phyloP scores from a whole-genome alignment of 768 basidiomycete genomes.

The Podaxis carcinomalis region DNA sequence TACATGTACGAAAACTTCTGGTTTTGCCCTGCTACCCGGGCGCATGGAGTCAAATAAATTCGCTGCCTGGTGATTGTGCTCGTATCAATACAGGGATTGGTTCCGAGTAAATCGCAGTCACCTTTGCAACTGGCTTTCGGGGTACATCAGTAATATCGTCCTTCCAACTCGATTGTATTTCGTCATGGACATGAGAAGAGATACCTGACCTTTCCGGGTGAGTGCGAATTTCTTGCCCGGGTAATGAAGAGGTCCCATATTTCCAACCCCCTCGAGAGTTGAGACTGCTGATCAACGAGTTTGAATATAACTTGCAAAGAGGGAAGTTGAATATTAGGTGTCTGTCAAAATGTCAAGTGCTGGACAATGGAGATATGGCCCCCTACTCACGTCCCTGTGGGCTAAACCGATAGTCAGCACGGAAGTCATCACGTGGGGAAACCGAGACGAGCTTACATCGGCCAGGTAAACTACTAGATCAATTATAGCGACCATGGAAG shows the following conservation, averaged over 20 bases:
- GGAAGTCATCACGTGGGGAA: background rate
- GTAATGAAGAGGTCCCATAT: background rate
- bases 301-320: conserved; percentile 37
- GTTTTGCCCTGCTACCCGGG: background rate
- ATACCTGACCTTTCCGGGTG: background rate
- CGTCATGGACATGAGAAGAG: background rate
- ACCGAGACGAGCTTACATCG: conserved; percentile 15
- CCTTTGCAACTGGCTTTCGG: background rate
- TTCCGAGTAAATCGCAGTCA: background rate
- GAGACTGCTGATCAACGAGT: conserved; percentile 35
- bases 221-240: background rate
- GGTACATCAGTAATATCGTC: background rate
- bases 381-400: conserved; percentile 2
- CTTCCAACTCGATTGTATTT: background rate
- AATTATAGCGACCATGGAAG: conserved; percentile 27
- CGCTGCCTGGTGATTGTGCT: background rate
- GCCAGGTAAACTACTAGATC: conserved; percentile 30
- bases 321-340: conserved; percentile 34
- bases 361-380: background rate
- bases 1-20: conserved; percentile 21
- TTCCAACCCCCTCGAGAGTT: conserved; percentile 31
- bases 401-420: background rate
- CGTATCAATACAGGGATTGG: background rate
- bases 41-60: background rate
- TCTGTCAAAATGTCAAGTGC: conserved; percentile 14